phyloP scores from a whole-genome alignment of 345 rosid species.

The Euphorbia tirucalli region DNA sequence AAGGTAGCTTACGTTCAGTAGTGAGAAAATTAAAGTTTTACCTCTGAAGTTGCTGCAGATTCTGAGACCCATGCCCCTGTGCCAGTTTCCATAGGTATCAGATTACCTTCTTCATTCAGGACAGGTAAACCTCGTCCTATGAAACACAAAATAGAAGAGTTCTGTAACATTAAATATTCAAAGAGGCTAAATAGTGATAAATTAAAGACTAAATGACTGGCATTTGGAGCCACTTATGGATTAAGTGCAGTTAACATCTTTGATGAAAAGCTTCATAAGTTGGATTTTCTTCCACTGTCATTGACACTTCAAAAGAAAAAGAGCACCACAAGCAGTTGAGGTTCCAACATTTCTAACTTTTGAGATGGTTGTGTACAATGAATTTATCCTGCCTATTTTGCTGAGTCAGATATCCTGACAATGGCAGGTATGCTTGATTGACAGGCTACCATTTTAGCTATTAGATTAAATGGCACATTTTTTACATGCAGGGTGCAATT shows the following conservation, averaged over 20 bases:
- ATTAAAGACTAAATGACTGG: background rate
- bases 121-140: slow-evolving; percentile 81
- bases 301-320: background rate
- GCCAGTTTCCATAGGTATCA: slow-evolving; percentile 51
- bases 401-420: background rate
- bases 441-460: background rate
- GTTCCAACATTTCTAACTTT: background rate
- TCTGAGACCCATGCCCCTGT: slow-evolving; percentile 59
- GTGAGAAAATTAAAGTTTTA: slow-evolving; percentile 22
- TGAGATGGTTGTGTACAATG: background rate
- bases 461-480: background rate
- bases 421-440: background rate
- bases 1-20: background rate
- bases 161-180: background rate
- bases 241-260: background rate
- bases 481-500: background rate
- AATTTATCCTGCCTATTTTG: background rate
- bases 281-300: background rate
- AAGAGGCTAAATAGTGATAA: background rate
- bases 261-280: background rate
- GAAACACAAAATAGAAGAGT: slow-evolving; percentile 3
- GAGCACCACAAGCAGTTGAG: background rate
- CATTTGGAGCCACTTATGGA: background rate
- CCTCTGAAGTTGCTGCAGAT: slow-evolving; percentile 60
- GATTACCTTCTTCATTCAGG: slow-evolving; percentile 79